Conservation (phyloP, 352 stramenopile genomes). For the Globisporangium takayamanum region DNA sequence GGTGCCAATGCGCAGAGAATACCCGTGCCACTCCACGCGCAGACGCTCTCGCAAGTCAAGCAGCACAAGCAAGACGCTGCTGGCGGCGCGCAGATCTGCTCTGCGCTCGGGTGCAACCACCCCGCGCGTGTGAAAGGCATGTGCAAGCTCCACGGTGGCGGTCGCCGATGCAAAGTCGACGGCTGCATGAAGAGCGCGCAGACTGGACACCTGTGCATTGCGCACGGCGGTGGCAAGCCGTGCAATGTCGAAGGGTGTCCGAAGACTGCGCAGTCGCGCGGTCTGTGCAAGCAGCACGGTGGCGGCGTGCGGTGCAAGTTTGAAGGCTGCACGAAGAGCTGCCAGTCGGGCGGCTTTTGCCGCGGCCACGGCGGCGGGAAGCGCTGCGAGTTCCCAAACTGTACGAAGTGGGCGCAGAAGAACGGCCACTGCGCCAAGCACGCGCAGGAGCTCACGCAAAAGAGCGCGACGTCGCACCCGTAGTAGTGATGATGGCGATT, state of each 20-base stretch:
- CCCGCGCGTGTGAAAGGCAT: slow-evolving; percentile 74
- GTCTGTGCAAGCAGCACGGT: slow-evolving; percentile 81
- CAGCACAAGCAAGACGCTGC: slow-evolving; percentile 49
- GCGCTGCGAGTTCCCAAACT: slow-evolving; percentile 79
- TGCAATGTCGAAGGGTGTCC: slow-evolving; percentile 81
- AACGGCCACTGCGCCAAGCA: slow-evolving; percentile 85
- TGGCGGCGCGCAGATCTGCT: slow-evolving; percentile 56
- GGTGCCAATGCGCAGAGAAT: slow-evolving; percentile 29
- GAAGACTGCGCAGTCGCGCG: slow-evolving; percentile 81
- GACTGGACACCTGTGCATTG: slow-evolving; percentile 80
- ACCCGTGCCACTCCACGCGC: slow-evolving; percentile 24
- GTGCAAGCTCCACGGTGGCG: slow-evolving; percentile 82
- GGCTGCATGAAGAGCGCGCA: slow-evolving; percentile 86
- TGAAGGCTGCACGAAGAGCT: slow-evolving; percentile 84
- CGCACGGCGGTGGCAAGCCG: slow-evolving; percentile 76
- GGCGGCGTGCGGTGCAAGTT: slow-evolving; percentile 84
- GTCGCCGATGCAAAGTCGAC: slow-evolving; percentile 78
- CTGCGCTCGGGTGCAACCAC: slow-evolving; percentile 73
- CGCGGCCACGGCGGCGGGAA: slow-evolving; percentile 79
- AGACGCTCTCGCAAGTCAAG: slow-evolving; percentile 43
- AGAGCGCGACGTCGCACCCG: slow-evolving; percentile 24
- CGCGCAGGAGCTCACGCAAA: slow-evolving; percentile 72
- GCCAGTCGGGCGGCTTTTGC: slow-evolving; percentile 80
- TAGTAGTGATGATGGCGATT: slow-evolving; percentile 5
- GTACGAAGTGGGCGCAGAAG: slow-evolving; percentile 85